Base-by-base conservation (phyloP, 2,329 filamentous ascomycete species). In the Fusarium devonianum region DNA sequence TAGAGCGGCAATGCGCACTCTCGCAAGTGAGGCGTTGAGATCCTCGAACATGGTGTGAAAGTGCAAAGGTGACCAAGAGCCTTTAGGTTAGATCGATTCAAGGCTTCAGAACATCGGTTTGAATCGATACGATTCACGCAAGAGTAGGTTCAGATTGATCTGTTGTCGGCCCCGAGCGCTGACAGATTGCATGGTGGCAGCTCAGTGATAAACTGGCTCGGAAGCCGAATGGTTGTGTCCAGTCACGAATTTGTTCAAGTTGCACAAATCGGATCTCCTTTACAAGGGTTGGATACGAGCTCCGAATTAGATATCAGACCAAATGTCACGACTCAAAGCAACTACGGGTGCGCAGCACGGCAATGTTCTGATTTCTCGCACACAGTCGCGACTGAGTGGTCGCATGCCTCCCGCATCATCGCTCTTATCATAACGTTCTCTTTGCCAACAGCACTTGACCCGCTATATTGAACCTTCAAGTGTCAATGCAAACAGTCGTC, bases 1-100 rank as follows among this genome's bases (percentile, higher is more conserved):
- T 25, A 79, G 65, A 19, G 78, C 71, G 19, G 76, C 77, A 52
- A 81, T 74, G 54, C 78, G 76, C 51, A 80, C 69, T 40, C 76
- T 74, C 46, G 73, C 70, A 25, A 81, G 63, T 26, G 74, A 69
- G 25, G 68, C 62, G 53, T 75, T 73, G 29, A 79, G 65, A 35
- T 77, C 73, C 30, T 75, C 69, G 28, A 72, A 68, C 68, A 72
- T 73, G 34, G 49, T 63, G 58, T 7, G n/a, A n/a, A n/a, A n/a
- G n/a, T n/a, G 36, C 14, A 17, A 46, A 9, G 23, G 4, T 16
- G 11, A 3, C 13, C 26, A 7, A 21, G 9, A 16, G 32, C 7
- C 17, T 5, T 14, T 34, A 8, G 16, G 12, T 18, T 25, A 17
- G 9, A 14, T 17, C 43, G 12, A 12, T 43, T 14, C 23, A 26